phyloP scores from a whole-genome alignment of 257 asterid genomes.

The Fraxinus excelsior region DNA sequence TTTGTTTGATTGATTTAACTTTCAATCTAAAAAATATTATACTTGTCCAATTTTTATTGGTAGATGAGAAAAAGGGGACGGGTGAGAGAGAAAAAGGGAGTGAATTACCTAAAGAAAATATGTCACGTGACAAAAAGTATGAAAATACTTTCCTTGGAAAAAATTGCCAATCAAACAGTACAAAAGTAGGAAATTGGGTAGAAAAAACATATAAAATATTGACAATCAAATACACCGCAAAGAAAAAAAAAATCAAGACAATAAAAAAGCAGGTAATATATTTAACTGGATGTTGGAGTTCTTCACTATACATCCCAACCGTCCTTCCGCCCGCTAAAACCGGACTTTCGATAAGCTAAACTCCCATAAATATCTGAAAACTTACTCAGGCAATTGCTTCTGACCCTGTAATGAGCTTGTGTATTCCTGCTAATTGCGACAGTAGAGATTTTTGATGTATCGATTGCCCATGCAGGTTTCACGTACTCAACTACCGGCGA shows the following conservation, averaged over 20 bases:
- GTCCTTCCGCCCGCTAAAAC: constrained; percentile 65
- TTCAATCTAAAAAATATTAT: too few species aligned
- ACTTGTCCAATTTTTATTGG: too few species aligned
- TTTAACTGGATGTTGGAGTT: constrained; percentile 24
- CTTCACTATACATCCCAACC: constrained; percentile 90
- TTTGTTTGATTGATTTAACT: too few species aligned
- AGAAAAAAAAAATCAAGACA: constrained; percentile 9
- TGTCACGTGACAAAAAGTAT: too few species aligned
- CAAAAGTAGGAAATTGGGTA: too few species aligned
- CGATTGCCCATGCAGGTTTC: constrained; percentile 56
- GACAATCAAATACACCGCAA: too few species aligned
- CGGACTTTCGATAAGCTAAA: constrained; percentile 51
- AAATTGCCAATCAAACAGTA: too few species aligned
- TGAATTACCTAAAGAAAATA: too few species aligned
- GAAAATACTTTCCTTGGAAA: too few species aligned
- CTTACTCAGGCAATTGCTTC: constrained; percentile 55
- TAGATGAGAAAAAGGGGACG: too few species aligned
- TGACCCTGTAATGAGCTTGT: constrained; percentile 53
- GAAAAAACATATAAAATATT: too few species aligned
- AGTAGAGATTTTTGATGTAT: constrained; percentile 74
- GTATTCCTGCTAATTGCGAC: constrained; percentile 79
- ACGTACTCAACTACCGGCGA: constrained; percentile 51
- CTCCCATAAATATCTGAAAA: constrained; percentile 75
- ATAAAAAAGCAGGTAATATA: not conserved
- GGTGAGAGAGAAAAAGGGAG: too few species aligned